A percentile compares a stretch with the other conserved stretches of the same genome.
Evolutionary conservation across 768 basidiomycete genomes (phyloP).

Genomic region (Cyathus striatus): DNA sequence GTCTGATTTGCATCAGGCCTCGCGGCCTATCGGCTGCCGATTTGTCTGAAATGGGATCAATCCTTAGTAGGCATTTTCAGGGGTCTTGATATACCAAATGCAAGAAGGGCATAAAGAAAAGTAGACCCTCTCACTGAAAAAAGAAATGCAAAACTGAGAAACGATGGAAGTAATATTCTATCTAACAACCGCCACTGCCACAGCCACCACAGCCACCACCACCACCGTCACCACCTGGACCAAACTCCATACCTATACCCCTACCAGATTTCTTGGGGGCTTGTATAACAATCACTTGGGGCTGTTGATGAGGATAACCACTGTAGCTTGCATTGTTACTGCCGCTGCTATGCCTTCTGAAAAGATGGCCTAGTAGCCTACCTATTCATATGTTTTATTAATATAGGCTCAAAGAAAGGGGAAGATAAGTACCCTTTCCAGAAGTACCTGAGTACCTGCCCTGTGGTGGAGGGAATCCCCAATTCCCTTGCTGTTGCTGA

Average conservation of each 20-base stretch:
- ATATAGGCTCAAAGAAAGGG: no score
- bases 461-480: not conserved
- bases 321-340: conserved; percentile 23
- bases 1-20: no score
- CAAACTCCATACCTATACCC: conserved; percentile 42
- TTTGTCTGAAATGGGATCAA: no score
- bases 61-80: no score
- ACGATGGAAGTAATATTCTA: not conserved
- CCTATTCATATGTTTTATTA: no score
- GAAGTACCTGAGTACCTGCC: no score
- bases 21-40: no score
- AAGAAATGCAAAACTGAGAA: no score
- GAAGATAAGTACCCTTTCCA: no score
- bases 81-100: no score
- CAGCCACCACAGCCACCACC: conserved; percentile 10
- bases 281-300: conserved; percentile 30
- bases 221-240: conserved; percentile 42
- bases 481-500: conserved; percentile 1
- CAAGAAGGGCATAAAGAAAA: no score
- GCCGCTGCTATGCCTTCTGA: not conserved
- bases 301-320: conserved; percentile 20
- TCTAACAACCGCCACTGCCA: conserved; percentile 8
- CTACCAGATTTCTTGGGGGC: conserved; percentile 38
- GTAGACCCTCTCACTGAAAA: no score
- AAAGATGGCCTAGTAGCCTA: not conserved